Evolutionary conservation across 2,329 filamentous ascomycete genomes (phyloP).

Genomic region (Samsoniella hepiali): DNA sequence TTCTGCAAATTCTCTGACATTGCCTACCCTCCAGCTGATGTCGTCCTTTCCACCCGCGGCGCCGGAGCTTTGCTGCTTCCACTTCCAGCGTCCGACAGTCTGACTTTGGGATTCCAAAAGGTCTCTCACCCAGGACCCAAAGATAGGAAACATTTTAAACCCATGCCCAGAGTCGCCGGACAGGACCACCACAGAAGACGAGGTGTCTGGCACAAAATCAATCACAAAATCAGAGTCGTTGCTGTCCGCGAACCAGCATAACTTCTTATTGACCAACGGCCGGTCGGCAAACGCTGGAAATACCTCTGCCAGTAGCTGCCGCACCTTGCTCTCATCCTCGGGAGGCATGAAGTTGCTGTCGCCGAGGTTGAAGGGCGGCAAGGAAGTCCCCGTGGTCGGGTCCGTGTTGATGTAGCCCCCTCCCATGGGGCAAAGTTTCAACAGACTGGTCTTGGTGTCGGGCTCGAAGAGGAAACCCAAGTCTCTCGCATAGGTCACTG

Average conservation of each 20-base stretch:
- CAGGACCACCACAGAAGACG: conserved; percentile 44
- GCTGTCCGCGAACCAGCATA: conserved; percentile 66
- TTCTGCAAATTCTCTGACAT: neutral
- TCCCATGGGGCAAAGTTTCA: conserved; percentile 60
- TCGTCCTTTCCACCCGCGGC: neutral
- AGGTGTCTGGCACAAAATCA: conserved; percentile 52
- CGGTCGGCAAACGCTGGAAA: conserved; percentile 51
- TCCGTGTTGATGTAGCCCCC: conserved; percentile 51
- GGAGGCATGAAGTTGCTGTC: conserved; percentile 49
- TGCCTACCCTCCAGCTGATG: neutral
- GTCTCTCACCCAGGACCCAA: neutral
- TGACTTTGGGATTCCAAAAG: neutral
- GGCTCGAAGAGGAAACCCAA: conserved; percentile 65
- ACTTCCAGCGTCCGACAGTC: neutral
- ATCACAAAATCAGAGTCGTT: conserved; percentile 58
- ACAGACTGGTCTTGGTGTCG: conserved; percentile 52
- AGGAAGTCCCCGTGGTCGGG: conserved; percentile 34
- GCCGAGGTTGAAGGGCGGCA: conserved; percentile 30
- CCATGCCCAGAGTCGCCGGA: conserved; percentile 60
- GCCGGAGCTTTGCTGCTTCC: neutral
- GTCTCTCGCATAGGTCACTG: conserved; percentile 59
- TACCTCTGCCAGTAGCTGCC: conserved; percentile 48
- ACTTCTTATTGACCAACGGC: conserved; percentile 51
- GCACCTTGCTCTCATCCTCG: conserved; percentile 50
- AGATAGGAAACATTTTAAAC: conserved; percentile 60